Conservation (phyloP, 2,329 filamentous ascomycete species). For the Fusarium domesticum region DNA sequence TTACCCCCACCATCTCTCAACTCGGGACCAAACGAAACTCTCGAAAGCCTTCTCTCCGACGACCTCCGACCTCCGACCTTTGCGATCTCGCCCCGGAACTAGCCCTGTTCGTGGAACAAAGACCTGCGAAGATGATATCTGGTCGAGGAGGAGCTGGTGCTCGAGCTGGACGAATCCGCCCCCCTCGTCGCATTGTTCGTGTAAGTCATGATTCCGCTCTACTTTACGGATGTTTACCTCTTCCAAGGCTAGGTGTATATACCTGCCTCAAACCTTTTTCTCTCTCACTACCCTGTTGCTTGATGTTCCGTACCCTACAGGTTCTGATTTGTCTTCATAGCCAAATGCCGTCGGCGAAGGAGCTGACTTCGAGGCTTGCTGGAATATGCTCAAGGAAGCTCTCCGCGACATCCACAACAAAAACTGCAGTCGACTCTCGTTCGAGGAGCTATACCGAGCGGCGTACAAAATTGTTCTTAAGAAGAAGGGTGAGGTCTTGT, state of each 20-base stretch:
- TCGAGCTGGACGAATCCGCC: slow-evolving; percentile 40
- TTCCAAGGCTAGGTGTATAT: too few relatives aligned
- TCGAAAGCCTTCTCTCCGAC: background rate
- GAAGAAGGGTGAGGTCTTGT: slow-evolving; percentile 79
- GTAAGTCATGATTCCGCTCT: too few relatives aligned
- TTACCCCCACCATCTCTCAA: background rate
- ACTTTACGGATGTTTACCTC: too few relatives aligned
- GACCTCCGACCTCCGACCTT: background rate
- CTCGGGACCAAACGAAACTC: slow-evolving; percentile 4
- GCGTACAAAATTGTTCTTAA: slow-evolving; percentile 91
- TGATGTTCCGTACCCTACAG: background rate
- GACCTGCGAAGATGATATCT: slow-evolving; percentile 44
- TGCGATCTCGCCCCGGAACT: too few relatives aligned
- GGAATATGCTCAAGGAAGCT: slow-evolving; percentile 72
- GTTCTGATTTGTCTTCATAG: slow-evolving; percentile 19
- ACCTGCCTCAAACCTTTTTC: too few relatives aligned
- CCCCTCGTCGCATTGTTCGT: slow-evolving; percentile 42
- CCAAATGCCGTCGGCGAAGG: slow-evolving; percentile 48
- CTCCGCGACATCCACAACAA: slow-evolving; percentile 87
- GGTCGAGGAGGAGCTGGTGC: slow-evolving; percentile 45
- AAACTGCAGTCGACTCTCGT: slow-evolving; percentile 84
- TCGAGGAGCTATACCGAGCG: slow-evolving; percentile 91
- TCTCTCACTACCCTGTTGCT: too few relatives aligned
- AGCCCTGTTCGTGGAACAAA: too few relatives aligned
- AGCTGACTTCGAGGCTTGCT: slow-evolving; percentile 81